Evolutionary conservation across 768 basidiomycete genomes (phyloP), one percentile per base, ranked within the genome.

Genomic region (Cystobasidiopsis lactophilus): DNA sequence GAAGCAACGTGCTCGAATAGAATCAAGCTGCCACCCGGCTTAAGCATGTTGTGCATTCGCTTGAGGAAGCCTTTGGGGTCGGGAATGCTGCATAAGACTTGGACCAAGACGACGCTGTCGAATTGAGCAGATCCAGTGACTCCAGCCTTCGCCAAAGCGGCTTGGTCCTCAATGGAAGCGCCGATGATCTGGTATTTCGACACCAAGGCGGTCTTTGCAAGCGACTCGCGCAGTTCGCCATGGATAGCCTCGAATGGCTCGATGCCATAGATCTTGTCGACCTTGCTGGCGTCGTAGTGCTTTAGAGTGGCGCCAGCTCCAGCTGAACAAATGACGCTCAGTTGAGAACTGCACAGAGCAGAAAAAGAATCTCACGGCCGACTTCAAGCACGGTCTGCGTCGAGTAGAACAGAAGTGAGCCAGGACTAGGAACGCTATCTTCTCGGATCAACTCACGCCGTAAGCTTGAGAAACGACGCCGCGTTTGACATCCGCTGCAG

Each of bases 241-340:
- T 27, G 48, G 19, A 38, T 38, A 4, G 11, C 23, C 5, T 5
- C 19, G 19, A 10, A 33, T 5, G 48, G 30, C 29, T 50, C 48
- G 29, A 50, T 16, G 48, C 48, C 48, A 19, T 35, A 38, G 14
- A 50, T 26, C 48, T 33, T 38, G 30, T 50, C 48, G 30, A 50
- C 30, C 30, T 33, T 27, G 13, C 18, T 37, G 14, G 11, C 19
- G 21, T 50, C 35, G 31, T 50, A 50, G 35, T 50, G 35, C 30
- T 27, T 33, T 5, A 50, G n/a, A n/a, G n/a, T n/a, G n/a, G n/a
- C n/a, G n/a, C n/a, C n/a, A n/a, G n/a, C n/a, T n/a, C n/a, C n/a
- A n/a, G n/a, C n/a, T n/a, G n/a, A n/a, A n/a, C n/a, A n/a, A n/a
- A n/a, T n/a, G n/a, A n/a, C n/a, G n/a, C n/a, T n/a, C n/a, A n/a